Percentiles rank a stretch among this genome's conserved stretches.
phyloP scores from a whole-genome alignment of 2,329 filamentous ascomycete genomes.

The Alternaria dauci region DNA sequence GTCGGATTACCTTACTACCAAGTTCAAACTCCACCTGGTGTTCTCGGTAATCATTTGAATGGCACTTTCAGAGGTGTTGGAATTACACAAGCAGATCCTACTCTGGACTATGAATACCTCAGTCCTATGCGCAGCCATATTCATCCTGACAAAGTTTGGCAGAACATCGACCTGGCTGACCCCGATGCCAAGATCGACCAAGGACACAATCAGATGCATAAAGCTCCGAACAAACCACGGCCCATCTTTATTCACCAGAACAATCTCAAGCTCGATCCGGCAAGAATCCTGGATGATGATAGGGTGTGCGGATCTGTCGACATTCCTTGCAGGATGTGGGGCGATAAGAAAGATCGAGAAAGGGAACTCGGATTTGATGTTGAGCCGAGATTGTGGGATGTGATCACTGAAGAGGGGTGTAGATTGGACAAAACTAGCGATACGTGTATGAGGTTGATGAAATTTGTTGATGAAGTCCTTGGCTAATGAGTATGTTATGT shows the following conservation, averaged over 20 bases:
- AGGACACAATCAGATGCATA: constrained; percentile 8
- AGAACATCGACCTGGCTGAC: constrained; percentile 14
- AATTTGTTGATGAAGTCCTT: constrained; percentile 30
- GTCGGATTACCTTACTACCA: constrained; percentile 54
- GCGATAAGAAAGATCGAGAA: constrained; percentile 16
- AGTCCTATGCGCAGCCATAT: constrained; percentile 27
- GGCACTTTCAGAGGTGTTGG: constrained; percentile 20
- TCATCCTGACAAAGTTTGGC: constrained; percentile 18
- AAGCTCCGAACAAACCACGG: constrained; percentile 12
- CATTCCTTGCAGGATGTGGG: constrained; percentile 32
- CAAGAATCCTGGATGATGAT: constrained; percentile 18
- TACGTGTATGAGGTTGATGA: constrained; percentile 20
- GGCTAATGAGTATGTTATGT: constrained; percentile 16
- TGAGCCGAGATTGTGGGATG: constrained; percentile 38
- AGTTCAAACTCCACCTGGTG: constrained; percentile 45
- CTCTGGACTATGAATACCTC: constrained; percentile 28
- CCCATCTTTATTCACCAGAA: constrained; percentile 37
- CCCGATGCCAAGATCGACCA: constrained; percentile 8
- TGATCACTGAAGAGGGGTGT: constrained; percentile 33
- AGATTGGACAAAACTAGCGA: constrained; percentile 17
- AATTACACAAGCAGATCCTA: constrained; percentile 33
- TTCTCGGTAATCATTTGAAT: constrained; percentile 40
- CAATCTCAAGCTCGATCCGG: constrained; percentile 29
- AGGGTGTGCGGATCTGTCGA: constrained; percentile 19
- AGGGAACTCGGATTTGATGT: constrained; percentile 34